Evolutionary conservation across 2,329 filamentous ascomycete genomes (phyloP).

Genomic region (Aspergillus floridensis): DNA sequence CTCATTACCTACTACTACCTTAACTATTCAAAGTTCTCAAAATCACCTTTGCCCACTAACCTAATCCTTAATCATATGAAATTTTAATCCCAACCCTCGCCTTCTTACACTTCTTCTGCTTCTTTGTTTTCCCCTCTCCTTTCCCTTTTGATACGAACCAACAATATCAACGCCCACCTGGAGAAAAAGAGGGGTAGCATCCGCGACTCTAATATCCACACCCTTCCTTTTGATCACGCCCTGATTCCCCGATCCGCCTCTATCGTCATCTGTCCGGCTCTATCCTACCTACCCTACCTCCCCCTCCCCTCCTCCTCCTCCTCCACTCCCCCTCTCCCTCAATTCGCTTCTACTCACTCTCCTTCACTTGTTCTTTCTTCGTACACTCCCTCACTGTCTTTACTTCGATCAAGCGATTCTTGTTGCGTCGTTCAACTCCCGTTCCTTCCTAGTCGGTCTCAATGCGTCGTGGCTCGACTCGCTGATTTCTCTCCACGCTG

Average conservation of each 20-base stretch:
- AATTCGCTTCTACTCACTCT: neutral
- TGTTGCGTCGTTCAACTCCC: conserved; percentile 6
- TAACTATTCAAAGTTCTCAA: no score
- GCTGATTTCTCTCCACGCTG: conserved; percentile 17
- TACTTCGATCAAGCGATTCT: neutral
- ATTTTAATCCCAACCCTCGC: neutral
- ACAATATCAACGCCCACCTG: neutral
- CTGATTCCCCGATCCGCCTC: conserved; percentile 7
- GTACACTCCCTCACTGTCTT: neutral
- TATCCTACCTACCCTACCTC: conserved; percentile 4
- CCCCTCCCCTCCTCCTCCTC: neutral
- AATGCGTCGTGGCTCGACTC: conserved; percentile 19
- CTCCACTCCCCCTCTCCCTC: neutral
- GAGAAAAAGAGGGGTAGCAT: conserved; percentile 9
- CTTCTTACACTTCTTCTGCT: neutral
- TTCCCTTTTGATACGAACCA: neutral
- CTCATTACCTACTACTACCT: neutral
- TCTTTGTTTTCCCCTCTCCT: neutral
- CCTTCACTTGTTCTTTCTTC: neutral
- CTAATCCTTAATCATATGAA: neutral
- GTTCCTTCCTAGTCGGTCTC: conserved; percentile 9
- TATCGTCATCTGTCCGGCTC: conserved; percentile 6
- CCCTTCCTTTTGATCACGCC: conserved; percentile 13
- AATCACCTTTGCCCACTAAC: no score
- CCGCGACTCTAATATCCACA: conserved; percentile 8